phyloP scores from a whole-genome alignment of 371 early-diverging fungal genomes.

The Apophysomyces variabilis region DNA sequence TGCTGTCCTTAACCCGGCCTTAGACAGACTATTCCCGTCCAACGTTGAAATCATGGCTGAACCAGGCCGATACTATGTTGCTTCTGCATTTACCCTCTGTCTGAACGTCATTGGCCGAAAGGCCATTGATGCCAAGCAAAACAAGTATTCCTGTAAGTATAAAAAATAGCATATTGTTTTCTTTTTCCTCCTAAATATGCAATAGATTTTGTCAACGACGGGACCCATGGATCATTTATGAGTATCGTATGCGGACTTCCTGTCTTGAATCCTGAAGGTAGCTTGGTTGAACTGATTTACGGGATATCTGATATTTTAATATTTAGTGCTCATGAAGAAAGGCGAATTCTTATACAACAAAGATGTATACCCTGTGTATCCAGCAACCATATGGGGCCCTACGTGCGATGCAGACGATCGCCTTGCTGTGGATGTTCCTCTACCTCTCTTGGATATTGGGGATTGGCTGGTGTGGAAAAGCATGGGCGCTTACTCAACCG shows the following conservation, averaged over 20 bases:
- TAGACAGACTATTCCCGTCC: conserved; percentile 76
- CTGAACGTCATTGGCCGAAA: conserved; percentile 92
- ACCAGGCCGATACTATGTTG: conserved; percentile 96
- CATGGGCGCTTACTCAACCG: conserved; percentile 97
- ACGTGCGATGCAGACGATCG: conserved; percentile 99
- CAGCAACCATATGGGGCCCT: conserved; percentile 93
- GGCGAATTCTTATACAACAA: conserved; percentile 12
- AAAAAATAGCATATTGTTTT: neutral
- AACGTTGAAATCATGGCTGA: conserved; percentile 93
- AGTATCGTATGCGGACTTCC: conserved; percentile 97
- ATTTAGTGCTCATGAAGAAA: conserved; percentile 27
- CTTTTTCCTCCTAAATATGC: neutral
- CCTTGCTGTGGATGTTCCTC: conserved; percentile 65
- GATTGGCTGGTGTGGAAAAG: conserved; percentile 96
- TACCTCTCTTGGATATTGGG: conserved; percentile 90
- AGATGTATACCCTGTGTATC: conserved; percentile 28
- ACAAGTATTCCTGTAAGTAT: conserved; percentile 74
- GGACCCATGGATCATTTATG: conserved; percentile 97
- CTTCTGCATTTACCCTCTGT: conserved; percentile 91
- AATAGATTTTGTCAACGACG: conserved; percentile 93
- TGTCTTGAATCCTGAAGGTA: conserved; percentile 72
- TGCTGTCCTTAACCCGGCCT: conserved; percentile 72
- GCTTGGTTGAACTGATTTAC: conserved; percentile 32
- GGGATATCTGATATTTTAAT: neutral
- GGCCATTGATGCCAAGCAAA: conserved; percentile 53